Evolutionary conservation across 192 early-diverging fungal species (phyloP).

Genomic region (Podila horticola): DNA sequence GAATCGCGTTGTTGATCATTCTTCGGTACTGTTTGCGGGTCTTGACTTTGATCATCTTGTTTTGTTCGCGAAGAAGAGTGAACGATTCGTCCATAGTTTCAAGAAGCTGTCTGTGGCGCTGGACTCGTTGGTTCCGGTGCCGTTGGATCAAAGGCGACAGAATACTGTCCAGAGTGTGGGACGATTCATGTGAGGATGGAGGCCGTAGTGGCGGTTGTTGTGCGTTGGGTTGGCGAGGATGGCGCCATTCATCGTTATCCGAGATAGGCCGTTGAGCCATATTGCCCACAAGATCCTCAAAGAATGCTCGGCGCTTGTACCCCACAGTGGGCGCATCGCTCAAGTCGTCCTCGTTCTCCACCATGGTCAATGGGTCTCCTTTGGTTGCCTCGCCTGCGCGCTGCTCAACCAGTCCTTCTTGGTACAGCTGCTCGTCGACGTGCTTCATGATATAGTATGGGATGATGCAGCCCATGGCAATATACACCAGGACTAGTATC

Average conservation of each 20-base stretch:
- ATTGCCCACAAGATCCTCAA: slow-evolving; percentile 11
- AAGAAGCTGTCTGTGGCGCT: slow-evolving; percentile 14
- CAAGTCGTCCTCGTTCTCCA: background rate
- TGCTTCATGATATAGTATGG: slow-evolving; percentile 49
- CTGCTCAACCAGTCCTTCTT: background rate
- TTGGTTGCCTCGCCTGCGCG: background rate
- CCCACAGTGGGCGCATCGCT: slow-evolving; percentile 1
- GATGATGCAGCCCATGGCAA: slow-evolving; percentile 41
- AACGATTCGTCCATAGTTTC: background rate
- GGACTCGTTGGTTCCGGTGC: background rate
- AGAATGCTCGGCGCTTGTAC: slow-evolving; percentile 30
- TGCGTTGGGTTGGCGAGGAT: background rate
- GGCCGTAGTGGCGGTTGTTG: background rate
- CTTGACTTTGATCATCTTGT: slow-evolving; percentile 11
- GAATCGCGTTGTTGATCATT: background rate
- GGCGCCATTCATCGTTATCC: background rate
- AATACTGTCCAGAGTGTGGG: background rate
- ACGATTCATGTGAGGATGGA: background rate
- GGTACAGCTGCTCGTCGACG: slow-evolving; percentile 19
- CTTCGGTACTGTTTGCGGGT: background rate
- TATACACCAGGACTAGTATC: slow-evolving; percentile 6
- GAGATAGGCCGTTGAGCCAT: background rate
- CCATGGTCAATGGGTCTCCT: background rate
- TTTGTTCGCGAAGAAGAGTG: background rate
- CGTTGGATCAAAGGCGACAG: background rate